A percentile compares a stretch with the other conserved stretches of the same genome.
These are phyloP conservation scores for Trichomonas tenax DNA, from an alignment of 208 protist species.

Conservation along the genomic window DNA sequence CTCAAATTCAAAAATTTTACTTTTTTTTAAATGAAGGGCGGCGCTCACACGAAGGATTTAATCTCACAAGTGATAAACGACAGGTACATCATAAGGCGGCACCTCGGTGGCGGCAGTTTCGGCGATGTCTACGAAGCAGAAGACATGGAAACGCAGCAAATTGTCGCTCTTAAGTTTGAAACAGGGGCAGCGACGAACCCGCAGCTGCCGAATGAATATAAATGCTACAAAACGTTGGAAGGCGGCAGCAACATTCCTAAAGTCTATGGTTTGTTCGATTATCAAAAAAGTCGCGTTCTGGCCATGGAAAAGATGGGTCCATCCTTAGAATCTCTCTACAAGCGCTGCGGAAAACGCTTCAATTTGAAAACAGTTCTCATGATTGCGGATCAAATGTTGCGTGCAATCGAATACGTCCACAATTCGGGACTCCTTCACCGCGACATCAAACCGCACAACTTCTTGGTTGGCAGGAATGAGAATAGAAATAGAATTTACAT, in stretches of 20 bases:
- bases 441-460: background rate
- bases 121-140: conserved; percentile 35
- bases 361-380: conserved; percentile 89
- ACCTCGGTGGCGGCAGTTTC: background rate
- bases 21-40: too few relatives aligned
- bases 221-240: conserved; percentile 64
- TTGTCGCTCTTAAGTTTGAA: conserved; percentile 32
- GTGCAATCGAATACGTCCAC: background rate
- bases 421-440: background rate
- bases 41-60: background rate
- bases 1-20: too few relatives aligned
- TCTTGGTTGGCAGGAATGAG: background rate
- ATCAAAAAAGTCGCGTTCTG: conserved; percentile 89
- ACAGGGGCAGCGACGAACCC: conserved; percentile 61
- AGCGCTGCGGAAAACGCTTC: conserved; percentile 65
- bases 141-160: conserved; percentile 52
- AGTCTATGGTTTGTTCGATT: conserved; percentile 72
- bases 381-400: conserved; percentile 83
- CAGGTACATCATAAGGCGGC: background rate
- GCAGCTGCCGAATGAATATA: conserved; percentile 87
- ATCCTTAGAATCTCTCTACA: conserved; percentile 87
- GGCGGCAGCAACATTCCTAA: conserved; percentile 74
- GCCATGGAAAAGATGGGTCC: conserved; percentile 93
- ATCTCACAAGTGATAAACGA: background rate
- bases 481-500: conserved; percentile 20